These are phyloP conservation scores for Sporothrix brasiliensis DNA, from an alignment of 2,329 filamentous ascomycete species.

Conservation along the genomic window DNA sequence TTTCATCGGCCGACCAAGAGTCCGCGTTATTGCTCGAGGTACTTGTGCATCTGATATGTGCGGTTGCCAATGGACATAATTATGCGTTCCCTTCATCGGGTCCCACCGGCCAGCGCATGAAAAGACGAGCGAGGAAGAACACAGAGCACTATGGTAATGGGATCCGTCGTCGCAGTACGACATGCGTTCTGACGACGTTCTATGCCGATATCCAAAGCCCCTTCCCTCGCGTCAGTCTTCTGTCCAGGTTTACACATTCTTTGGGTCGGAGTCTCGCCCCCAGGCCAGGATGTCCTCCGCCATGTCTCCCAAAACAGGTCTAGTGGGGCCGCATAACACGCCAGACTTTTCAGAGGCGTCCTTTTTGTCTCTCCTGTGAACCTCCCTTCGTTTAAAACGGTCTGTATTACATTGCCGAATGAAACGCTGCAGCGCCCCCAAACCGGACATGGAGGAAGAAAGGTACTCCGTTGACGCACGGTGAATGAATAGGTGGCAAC, in stretches of 20 bases:
- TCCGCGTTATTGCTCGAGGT: background rate
- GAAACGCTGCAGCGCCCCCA: conserved; percentile 27
- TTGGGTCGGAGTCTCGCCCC: background rate
- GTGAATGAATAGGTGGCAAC: background rate
- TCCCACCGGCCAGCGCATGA: background rate
- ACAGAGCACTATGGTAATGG: conserved; percentile 1
- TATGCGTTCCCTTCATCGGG: conserved; percentile 10
- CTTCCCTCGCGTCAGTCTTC: background rate
- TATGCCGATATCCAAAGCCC: background rate
- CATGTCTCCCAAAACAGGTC: background rate
- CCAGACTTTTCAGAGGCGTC: conserved; percentile 1
- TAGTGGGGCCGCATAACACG: conserved; percentile 22
- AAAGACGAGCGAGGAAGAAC: background rate
- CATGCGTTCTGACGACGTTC: background rate
- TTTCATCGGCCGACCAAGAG: background rate
- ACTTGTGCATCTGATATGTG: conserved; percentile 13
- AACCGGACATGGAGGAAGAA: conserved; percentile 13
- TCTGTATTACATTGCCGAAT: conserved; percentile 25
- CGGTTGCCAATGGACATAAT: background rate
- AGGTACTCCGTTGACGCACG: background rate
- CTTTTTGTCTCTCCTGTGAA: background rate
- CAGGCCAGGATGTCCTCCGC: background rate
- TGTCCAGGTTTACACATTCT: background rate
- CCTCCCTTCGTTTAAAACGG: background rate
- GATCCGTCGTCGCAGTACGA: background rate